These are phyloP conservation scores for Apiotrichum laibachii DNA, from an alignment of 1,284 basidiomycete species.

Conservation along the genomic window DNA sequence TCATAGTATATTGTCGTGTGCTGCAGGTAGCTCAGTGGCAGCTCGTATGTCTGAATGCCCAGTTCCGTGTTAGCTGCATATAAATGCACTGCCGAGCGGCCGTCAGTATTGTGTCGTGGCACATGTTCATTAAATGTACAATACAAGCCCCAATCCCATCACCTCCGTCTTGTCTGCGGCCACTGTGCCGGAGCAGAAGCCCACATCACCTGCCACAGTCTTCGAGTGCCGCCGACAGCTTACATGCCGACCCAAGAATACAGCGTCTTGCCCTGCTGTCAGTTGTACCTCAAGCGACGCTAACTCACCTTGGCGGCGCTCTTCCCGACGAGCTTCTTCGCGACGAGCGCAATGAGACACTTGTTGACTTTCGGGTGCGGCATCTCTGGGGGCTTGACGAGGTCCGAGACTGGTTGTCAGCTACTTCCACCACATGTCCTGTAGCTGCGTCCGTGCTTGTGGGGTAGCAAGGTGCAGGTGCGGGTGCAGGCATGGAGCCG, in stretches of 20 bases:
- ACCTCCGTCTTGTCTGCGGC: no score
- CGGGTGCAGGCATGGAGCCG: not conserved
- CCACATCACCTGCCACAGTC: no score
- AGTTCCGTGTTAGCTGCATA: no score
- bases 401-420: conserved; percentile 63
- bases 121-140: no score
- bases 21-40: no score
- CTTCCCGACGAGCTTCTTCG: conserved; percentile 79
- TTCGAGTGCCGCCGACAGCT: no score
- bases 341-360: conserved; percentile 84
- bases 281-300: not conserved
- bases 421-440: conserved; percentile 5
- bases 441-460: not conserved
- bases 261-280: conserved; percentile 16
- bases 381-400: conserved; percentile 75
- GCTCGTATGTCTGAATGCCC: no score
- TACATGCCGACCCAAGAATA: conserved; percentile 11
- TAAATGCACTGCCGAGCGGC: no score
- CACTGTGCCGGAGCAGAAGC: no score
- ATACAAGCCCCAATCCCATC: no score
- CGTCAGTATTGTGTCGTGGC: no score
- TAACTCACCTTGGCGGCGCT: conserved; percentile 50
- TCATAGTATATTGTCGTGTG: no score
- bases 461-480: not conserved
- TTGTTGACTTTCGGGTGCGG: conserved; percentile 88